Conservation (phyloP, 306 rosid species). For the Astragalus membranaceus region DNA sequence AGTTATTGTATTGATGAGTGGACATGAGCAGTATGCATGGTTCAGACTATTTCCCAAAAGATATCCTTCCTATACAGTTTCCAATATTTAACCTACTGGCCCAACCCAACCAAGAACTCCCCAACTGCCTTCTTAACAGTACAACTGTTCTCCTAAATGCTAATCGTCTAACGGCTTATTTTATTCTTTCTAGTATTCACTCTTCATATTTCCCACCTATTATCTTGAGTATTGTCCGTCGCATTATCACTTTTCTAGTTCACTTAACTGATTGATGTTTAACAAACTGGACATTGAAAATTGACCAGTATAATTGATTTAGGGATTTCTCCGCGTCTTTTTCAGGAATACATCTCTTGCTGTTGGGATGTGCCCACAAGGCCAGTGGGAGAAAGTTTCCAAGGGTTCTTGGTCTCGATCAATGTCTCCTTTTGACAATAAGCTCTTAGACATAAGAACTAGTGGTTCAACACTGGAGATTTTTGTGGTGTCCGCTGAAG, state of each 20-base stretch:
- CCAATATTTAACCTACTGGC: not conserved
- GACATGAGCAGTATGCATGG: not conserved
- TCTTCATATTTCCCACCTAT: no score
- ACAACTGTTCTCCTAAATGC: not conserved
- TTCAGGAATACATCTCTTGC: conserved; percentile 66
- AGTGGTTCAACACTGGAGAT: conserved; percentile 51
- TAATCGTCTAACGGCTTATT: not conserved
- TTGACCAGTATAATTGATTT: not conserved
- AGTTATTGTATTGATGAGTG: not conserved
- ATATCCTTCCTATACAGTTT: not conserved
- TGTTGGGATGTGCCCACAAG: conserved; percentile 72
- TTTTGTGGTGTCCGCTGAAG: conserved; percentile 66
- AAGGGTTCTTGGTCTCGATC: conserved; percentile 67
- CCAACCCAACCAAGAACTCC: not conserved
- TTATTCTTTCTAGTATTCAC: not conserved
- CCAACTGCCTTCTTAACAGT: not conserved
- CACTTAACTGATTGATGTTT: not conserved
- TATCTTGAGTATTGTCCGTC: not conserved
- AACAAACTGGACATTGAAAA: not conserved
- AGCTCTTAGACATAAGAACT: conserved; percentile 64
- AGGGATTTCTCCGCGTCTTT: conserved; percentile 4
- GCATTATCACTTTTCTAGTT: not conserved
- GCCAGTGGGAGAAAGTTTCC: conserved; percentile 80
- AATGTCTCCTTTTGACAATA: conserved; percentile 82
- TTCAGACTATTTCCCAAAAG: not conserved